Evolutionary conservation across 345 rosid species (phyloP).

Genomic region (Adansonia digitata): DNA sequence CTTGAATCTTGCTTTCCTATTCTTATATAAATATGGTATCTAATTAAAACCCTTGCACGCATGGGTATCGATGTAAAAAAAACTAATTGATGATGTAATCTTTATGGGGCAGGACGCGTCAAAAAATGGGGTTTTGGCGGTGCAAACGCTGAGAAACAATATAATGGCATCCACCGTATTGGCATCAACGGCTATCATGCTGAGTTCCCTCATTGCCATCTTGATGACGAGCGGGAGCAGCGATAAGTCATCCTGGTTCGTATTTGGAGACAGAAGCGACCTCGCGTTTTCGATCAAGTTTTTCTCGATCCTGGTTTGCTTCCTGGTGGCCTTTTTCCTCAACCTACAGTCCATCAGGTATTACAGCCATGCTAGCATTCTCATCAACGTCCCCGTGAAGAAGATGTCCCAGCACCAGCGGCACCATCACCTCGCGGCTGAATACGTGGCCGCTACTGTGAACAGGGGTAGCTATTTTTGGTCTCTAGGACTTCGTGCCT

Average conservation of each 20-base stretch:
- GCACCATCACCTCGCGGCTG: conserved; percentile 37
- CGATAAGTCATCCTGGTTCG: conserved; percentile 19
- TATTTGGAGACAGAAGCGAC: conserved; percentile 55
- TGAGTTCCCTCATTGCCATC: conserved; percentile 72
- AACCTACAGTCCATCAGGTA: conserved; percentile 76
- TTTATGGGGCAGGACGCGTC: conserved; percentile 55
- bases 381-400: conserved; percentile 72
- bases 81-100: background rate
- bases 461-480: conserved; percentile 86
- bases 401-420: conserved; percentile 28
- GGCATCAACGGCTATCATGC: conserved; percentile 83
- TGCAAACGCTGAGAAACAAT: conserved; percentile 84
- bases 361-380: conserved; percentile 85
- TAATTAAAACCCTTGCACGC: background rate
- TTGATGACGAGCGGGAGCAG: conserved; percentile 58
- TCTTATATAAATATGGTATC: background rate
- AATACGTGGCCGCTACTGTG: conserved; percentile 62
- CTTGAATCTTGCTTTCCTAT: background rate
- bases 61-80: background rate
- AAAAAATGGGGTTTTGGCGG: conserved; percentile 72
- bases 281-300: conserved; percentile 54
- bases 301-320: conserved; percentile 61
- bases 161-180: conserved; percentile 93
- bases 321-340: conserved; percentile 62
- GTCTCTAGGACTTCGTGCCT: conserved; percentile 84